These are phyloP conservation scores for Paramecium sexaurelia DNA, from an alignment of 73 alveolate species.

Conservation along the genomic window DNA sequence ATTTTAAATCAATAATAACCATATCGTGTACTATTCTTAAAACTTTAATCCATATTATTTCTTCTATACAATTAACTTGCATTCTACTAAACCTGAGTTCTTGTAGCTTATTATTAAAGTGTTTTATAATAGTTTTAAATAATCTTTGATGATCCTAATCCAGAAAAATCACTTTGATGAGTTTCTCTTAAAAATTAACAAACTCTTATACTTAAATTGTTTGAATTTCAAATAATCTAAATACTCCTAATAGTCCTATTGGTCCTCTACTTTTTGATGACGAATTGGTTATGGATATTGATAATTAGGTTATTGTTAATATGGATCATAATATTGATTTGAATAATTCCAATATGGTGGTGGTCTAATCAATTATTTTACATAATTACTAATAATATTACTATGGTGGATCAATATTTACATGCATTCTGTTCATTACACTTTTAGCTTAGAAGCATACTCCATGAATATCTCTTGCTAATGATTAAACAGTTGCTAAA, in stretches of 20 bases:
- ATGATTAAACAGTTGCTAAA: constrained; percentile 17
- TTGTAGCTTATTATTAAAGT: background rate
- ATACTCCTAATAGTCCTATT: background rate
- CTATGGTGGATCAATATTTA: background rate
- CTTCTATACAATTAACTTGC: constrained; percentile 26
- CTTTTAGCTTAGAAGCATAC: constrained; percentile 9
- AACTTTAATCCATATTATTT: constrained; percentile 4
- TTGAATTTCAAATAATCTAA: background rate
- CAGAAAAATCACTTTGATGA: constrained; percentile 4
- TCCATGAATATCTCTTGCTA: constrained; percentile 34
- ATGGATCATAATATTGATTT: background rate
- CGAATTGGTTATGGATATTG: background rate
- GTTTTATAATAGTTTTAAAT: constrained; percentile 14
- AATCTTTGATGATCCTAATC: background rate
- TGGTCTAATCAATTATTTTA: background rate
- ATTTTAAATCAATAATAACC: background rate
- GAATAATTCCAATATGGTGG: constrained; percentile 12
- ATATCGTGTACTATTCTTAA: background rate
- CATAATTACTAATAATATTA: background rate
- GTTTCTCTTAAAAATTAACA: background rate
- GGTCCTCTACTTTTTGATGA: background rate
- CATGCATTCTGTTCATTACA: constrained; percentile 23
- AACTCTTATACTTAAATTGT: background rate
- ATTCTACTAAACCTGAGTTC: background rate
- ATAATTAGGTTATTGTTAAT: background rate